Evolutionary conservation across 2,329 filamentous ascomycete species (phyloP), one percentile per base, ranked within the genome.

Genomic region (Cercospora sp.): DNA sequence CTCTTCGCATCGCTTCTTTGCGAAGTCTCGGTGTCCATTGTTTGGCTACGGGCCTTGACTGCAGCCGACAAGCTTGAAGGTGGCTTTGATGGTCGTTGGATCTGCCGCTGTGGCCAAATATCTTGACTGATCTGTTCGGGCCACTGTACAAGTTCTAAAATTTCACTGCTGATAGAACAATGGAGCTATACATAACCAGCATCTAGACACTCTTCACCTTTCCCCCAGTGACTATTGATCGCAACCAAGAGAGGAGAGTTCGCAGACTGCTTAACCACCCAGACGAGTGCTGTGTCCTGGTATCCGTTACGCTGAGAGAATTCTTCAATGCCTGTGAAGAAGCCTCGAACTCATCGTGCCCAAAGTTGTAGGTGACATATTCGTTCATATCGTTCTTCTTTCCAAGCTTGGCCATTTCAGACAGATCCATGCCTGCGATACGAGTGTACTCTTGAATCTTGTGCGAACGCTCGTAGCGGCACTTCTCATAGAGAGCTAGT

Each of bases 401-500:
- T 23, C 40, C 53, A 18, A 60, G 60, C 64, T 79, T 77, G 12
- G 36, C 60, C 42, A 62, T 18, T 28, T 62, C 60, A 1, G 60
- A 30, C 1, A 48, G 26, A 48, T 62, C 60, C 60, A 62, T 62
- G 0, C 87, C 87, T 0, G 82, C 81, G 30, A 82, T 74, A 30
- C 88, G 83, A 2, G 88, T 87, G 67, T 82, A 85, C 13, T 86
- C 81, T 71, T 90, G 89, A 4, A 90, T 85, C 8, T 65, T 80
- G 20, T 86, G 82, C 0, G 86, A 87, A 30, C 89, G 83, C 20
- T 85, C 83, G 45, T 86, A 84, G 9, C 90, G 81, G 59, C 86
- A 84, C 48, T 85, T 79, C 68, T 90, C 80, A 71, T 90, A 82
- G 0, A 91, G 78, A 62, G 82, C 80, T 8, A 91, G 78, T 0